Percentiles rank a stretch among this genome's conserved stretches.
Conservation (phyloP, 2,329 filamentous ascomycete genomes). For the Beauveria bassiana region DNA sequence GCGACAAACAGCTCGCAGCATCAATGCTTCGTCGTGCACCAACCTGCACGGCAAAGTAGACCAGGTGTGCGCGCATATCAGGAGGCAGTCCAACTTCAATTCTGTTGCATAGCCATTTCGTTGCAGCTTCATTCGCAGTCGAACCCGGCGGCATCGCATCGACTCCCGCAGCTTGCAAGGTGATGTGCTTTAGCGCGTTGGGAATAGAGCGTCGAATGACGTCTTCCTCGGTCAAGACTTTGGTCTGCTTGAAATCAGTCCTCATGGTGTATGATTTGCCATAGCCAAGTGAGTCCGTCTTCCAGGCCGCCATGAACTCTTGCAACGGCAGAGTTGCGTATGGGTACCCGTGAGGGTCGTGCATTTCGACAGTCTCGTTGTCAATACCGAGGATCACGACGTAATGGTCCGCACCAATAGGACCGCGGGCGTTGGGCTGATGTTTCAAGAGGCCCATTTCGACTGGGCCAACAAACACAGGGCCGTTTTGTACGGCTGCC, state of each 20-base stretch:
- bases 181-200: slow-evolving; percentile 10
- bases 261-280: slow-evolving; percentile 16
- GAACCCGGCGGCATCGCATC: slow-evolving; percentile 13
- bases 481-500: slow-evolving; percentile 11
- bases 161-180: slow-evolving; percentile 1
- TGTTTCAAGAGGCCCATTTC: slow-evolving; percentile 16
- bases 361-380: slow-evolving; percentile 10
- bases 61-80: slow-evolving; percentile 5
- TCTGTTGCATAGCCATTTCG: slow-evolving; percentile 7
- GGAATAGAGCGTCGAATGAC: slow-evolving; percentile 13
- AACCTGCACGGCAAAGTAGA: slow-evolving; percentile 14
- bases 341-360: slow-evolving; percentile 14
- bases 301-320: slow-evolving; percentile 15
- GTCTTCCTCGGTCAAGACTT: slow-evolving; percentile 13
- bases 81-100: slow-evolving; percentile 9
- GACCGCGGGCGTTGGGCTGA: slow-evolving; percentile 12
- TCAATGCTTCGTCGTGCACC: slow-evolving; percentile 14
- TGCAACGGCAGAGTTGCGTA: slow-evolving; percentile 14
- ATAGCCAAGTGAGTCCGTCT: slow-evolving; percentile 14
- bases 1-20: slow-evolving; percentile 13
- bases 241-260: slow-evolving; percentile 11
- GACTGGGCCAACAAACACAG: slow-evolving; percentile 15
- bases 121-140: slow-evolving; percentile 12
- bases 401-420: slow-evolving; percentile 16
- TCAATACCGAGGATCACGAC: slow-evolving; percentile 12